Evolutionary conservation across 2,329 filamentous ascomycete species (phyloP).

Genomic region (Colletotrichum higginsianum): DNA sequence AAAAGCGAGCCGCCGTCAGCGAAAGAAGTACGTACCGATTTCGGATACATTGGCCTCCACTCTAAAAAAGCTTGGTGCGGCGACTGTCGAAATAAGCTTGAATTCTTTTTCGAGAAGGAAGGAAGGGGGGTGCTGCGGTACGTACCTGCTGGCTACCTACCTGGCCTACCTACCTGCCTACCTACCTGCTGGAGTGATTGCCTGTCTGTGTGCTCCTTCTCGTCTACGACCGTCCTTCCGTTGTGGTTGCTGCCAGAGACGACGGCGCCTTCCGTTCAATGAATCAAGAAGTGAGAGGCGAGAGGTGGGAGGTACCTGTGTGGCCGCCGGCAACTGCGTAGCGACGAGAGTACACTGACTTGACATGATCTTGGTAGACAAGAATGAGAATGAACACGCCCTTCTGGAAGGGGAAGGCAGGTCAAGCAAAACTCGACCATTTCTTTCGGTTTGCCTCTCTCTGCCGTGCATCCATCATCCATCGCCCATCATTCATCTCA

Average conservation of each 20-base stretch:
- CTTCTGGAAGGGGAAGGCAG: too few relatives aligned
- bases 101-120: constrained; percentile 39
- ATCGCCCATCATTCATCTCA: background rate
- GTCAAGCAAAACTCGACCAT: too few relatives aligned
- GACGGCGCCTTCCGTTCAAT: background rate
- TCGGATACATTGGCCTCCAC: constrained; percentile 34
- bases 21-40: background rate
- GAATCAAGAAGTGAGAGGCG: too few relatives aligned
- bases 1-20: background rate
- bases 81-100: constrained; percentile 44
- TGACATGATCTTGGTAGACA: too few relatives aligned
- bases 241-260: too few relatives aligned
- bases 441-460: background rate
- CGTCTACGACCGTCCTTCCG: background rate
- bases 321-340: too few relatives aligned
- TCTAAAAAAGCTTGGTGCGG: constrained; percentile 41
- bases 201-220: background rate
- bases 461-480: background rate
- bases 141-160: constrained; percentile 12
- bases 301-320: background rate
- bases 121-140: constrained; percentile 14
- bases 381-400: too few relatives aligned
- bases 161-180: too few relatives aligned
- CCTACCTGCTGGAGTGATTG: too few relatives aligned
- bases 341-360: background rate